A percentile compares a stretch with the other conserved stretches of the same genome.
phyloP scores from a whole-genome alignment of 169 alveolate species.

The Cryptosporidium ryanae region DNA sequence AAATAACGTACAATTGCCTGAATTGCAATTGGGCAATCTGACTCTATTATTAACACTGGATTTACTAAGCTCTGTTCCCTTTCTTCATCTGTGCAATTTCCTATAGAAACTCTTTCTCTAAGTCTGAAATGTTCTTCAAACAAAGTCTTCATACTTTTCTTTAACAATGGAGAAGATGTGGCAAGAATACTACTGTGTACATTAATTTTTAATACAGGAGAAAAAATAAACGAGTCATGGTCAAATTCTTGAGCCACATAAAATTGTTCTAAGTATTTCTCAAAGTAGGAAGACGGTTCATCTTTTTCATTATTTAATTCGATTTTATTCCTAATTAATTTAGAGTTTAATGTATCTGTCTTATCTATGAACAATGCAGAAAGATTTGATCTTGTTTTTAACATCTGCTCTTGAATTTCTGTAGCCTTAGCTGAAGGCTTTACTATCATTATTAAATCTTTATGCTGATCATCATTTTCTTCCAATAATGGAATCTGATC shows the following conservation, averaged over 20 bases:
- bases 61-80: constrained; percentile 57
- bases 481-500: constrained; percentile 42
- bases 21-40: constrained; percentile 66
- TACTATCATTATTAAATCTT: constrained; percentile 36
- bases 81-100: constrained; percentile 45
- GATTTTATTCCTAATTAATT: not conserved
- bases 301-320: constrained; percentile 20
- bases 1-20: constrained; percentile 69
- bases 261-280: constrained; percentile 48
- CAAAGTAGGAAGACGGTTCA: constrained; percentile 15
- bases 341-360: constrained; percentile 21
- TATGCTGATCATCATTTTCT: constrained; percentile 64
- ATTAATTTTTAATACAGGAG: constrained; percentile 38
- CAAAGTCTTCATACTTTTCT: constrained; percentile 49
- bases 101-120: constrained; percentile 55
- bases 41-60: constrained; percentile 50
- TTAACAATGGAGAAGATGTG: constrained; percentile 64
- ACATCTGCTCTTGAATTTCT: constrained; percentile 41
- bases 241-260: constrained; percentile 51
- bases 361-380: constrained; percentile 36
- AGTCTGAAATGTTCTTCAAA: constrained; percentile 70
- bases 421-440: constrained; percentile 65
- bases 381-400: constrained; percentile 24
- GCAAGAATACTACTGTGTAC: constrained; percentile 66
- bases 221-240: constrained; percentile 7